Base-by-base conservation (phyloP, 2,329 filamentous ascomycete genomes). In the Claviceps sp. region DNA sequence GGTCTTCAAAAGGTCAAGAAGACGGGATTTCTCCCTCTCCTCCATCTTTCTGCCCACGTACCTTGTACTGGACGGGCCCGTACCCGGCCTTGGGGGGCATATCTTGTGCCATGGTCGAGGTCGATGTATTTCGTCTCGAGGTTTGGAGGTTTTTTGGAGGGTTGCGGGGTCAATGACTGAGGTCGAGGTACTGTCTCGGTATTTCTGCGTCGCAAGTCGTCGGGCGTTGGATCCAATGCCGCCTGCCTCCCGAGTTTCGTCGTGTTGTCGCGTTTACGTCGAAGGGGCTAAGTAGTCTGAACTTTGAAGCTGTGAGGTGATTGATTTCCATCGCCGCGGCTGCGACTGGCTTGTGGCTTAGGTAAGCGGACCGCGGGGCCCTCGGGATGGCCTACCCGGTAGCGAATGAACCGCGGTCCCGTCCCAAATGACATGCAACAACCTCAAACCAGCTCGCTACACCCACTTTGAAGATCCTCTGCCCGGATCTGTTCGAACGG, bases 31-130 rank as follows among this genome's bases (percentile, higher is more conserved):
- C 8, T 17, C 8, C 16, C 39, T 40, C 16, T 17, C 16, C 39
- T 40, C 16, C 16, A 16, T 17, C 39, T 17, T 16, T 16, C 2
- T n/a, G 14, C 39, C 43, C 43, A 73, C 76, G 65, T 70, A 90
- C 87, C 82, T 95, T 95, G 78, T 96, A 98, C 74, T 98, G 93
- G 60, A 98, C 85, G 70, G 91, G 85, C 70, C 83, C 85, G 73
- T 98, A 98, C 78, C 93, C 93, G 76, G 91, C 93, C 66, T 73
- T 70, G 62, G 93, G 93, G 75, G 93, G 93, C 82, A 98, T 88
- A 78, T 98, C 93, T 80, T 97, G 90, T 76, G 87, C 84, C 91
- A 97, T 96, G 66, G 59, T 83, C 76, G 69, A 63, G 65, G 52
- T 83, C 76, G 69, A 63, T 65, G 52, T 30, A 24, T 43, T 44